Evolutionary conservation across 2,329 filamentous ascomycete genomes (phyloP).

Genomic region (Penicillium sp.): DNA sequence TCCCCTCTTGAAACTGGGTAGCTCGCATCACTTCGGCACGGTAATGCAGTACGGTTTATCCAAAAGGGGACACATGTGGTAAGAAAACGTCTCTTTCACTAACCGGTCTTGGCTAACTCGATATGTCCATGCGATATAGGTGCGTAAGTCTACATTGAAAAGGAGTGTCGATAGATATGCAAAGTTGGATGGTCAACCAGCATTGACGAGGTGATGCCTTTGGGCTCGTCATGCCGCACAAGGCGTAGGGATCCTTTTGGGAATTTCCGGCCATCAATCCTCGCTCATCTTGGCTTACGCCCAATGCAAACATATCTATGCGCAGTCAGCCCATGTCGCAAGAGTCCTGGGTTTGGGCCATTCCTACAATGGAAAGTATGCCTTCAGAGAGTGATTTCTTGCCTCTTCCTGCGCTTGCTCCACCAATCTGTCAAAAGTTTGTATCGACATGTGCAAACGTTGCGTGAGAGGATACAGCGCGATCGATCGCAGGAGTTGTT

Average conservation of each 20-base stretch:
- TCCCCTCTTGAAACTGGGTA: background rate
- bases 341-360: background rate
- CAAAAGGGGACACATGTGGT: constrained; percentile 1
- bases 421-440: constrained; percentile 41
- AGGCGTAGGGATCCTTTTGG: background rate
- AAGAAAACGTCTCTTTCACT: constrained; percentile 18
- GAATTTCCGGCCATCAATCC: background rate
- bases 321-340: constrained; percentile 20
- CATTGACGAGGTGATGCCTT: background rate
- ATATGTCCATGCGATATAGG: constrained; percentile 15
- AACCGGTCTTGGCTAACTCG: constrained; percentile 21
- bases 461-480: constrained; percentile 49
- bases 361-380: constrained; percentile 50
- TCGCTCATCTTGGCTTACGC: constrained; percentile 33
- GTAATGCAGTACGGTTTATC: background rate
- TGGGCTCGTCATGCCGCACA: background rate
- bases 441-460: constrained; percentile 42
- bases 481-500: constrained; percentile 41
- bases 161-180: background rate
- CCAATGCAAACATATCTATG: constrained; percentile 47
- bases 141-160: constrained; percentile 11
- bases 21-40: background rate
- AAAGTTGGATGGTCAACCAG: background rate
- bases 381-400: constrained; percentile 39
- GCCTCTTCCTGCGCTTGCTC: constrained; percentile 42